These are phyloP conservation scores for Gossypium australe DNA, from an alignment of 345 rosid species.

Conservation along the genomic window DNA sequence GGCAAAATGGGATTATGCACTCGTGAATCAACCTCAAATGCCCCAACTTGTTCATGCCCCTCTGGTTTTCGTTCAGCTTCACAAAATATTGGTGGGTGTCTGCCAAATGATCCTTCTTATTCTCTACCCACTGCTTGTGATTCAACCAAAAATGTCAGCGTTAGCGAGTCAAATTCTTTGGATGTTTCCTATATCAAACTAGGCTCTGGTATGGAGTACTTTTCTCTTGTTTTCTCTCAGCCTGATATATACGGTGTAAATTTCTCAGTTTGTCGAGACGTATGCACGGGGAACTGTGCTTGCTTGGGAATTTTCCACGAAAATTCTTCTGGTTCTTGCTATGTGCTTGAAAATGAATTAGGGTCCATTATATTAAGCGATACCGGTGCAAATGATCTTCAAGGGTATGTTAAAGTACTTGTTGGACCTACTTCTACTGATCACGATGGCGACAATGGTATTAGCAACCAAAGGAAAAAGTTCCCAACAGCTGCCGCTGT, in stretches of 20 bases:
- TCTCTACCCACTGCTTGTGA: slow-evolving; percentile 57
- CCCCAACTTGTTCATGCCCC: slow-evolving; percentile 65
- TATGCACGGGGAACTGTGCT: slow-evolving; percentile 58
- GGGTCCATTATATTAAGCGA: slow-evolving; percentile 54
- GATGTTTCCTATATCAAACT: slow-evolving; percentile 39
- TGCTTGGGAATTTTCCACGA: slow-evolving; percentile 63
- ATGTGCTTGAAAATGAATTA: slow-evolving; percentile 40
- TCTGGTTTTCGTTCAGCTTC: slow-evolving; percentile 34
- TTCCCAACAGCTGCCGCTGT: slow-evolving; percentile 58
- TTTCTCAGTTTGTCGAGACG: slow-evolving; percentile 46
- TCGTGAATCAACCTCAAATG: slow-evolving; percentile 23
- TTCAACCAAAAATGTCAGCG: slow-evolving; percentile 27
- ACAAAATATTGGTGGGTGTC: slow-evolving; percentile 33
- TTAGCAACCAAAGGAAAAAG: slow-evolving; percentile 18
- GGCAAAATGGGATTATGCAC: slow-evolving; percentile 56
- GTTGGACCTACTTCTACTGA: slow-evolving; percentile 23
- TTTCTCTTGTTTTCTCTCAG: slow-evolving; percentile 43
- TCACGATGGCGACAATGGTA: slow-evolving; percentile 9
- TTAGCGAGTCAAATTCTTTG: slow-evolving; percentile 28
- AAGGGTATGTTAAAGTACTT: slow-evolving; percentile 50
- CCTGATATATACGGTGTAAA: slow-evolving; percentile 38
- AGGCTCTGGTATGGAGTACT: slow-evolving; percentile 50
- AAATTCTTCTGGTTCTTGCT: slow-evolving; percentile 67
- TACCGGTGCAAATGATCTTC: slow-evolving; percentile 22
- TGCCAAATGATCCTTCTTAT: slow-evolving; percentile 37